phyloP scores from a whole-genome alignment of 352 stramenopile species.

The Hyaloperonospora arabidopsidis region DNA sequence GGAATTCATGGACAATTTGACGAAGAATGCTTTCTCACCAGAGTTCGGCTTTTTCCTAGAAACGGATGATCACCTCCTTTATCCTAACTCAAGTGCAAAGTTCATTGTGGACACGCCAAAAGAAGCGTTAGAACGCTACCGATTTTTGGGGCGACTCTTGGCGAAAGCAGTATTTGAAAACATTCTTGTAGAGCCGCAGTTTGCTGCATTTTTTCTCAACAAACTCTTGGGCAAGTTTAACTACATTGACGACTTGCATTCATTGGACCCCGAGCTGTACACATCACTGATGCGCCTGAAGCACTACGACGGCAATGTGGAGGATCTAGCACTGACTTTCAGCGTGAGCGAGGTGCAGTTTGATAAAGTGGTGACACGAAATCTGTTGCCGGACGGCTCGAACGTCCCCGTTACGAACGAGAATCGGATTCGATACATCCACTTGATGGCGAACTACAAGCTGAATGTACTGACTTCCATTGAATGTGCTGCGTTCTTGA shows the following conservation, averaged over 20 bases:
- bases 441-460: slow-evolving; percentile 94
- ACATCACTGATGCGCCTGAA: slow-evolving; percentile 95
- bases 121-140: slow-evolving; percentile 88
- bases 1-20: slow-evolving; percentile 91
- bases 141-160: slow-evolving; percentile 91
- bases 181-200: slow-evolving; percentile 94
- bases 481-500: slow-evolving; percentile 56
- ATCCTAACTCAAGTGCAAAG: slow-evolving; percentile 88
- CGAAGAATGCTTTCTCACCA: slow-evolving; percentile 84
- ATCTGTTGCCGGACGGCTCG: slow-evolving; percentile 83
- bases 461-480: slow-evolving; percentile 83
- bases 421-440: slow-evolving; percentile 95
- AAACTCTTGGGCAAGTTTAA: slow-evolving; percentile 89
- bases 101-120: slow-evolving; percentile 57
- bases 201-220: slow-evolving; percentile 95
- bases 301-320: slow-evolving; percentile 87
- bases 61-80: slow-evolving; percentile 84
- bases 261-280: slow-evolving; percentile 92
- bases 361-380: slow-evolving; percentile 42
- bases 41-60: slow-evolving; percentile 77
- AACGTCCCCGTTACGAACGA: slow-evolving; percentile 86
- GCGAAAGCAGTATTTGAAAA: slow-evolving; percentile 95
- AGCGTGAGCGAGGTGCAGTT: slow-evolving; percentile 79
- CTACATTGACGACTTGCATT: slow-evolving; percentile 89
- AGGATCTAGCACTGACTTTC: slow-evolving; percentile 92